phyloP scores from a whole-genome alignment of 345 rosid genomes.

The Brassica carinata region DNA sequence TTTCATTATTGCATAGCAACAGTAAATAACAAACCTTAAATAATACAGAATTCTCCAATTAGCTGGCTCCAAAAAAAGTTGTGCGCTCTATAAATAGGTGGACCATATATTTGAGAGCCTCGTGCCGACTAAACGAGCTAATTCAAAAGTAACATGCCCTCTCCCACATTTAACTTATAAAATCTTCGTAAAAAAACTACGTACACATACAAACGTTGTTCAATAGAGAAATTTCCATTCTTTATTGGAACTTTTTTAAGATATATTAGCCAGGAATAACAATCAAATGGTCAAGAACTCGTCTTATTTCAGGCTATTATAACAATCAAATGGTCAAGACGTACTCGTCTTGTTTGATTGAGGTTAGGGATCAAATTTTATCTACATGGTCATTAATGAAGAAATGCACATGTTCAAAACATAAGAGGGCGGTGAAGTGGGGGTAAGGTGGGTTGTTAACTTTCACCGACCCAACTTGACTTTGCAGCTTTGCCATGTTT shows the following conservation, averaged over 20 bases:
- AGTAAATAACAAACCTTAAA: slow-evolving; percentile 22
- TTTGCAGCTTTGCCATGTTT: slow-evolving; percentile 31
- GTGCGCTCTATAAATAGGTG: slow-evolving; percentile 21
- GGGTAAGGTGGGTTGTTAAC: slow-evolving; percentile 8
- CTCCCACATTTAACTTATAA: slow-evolving; percentile 18
- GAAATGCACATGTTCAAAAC: slow-evolving; percentile 22
- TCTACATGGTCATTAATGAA: neutral
- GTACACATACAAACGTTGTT: neutral
- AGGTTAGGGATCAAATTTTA: neutral
- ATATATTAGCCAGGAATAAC: neutral
- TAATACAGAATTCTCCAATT: neutral
- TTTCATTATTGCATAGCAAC: slow-evolving; percentile 4
- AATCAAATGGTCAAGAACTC: neutral
- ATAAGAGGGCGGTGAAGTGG: slow-evolving; percentile 27
- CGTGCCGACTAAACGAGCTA: slow-evolving; percentile 27
- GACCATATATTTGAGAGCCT: slow-evolving; percentile 32
- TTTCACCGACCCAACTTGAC: slow-evolving; percentile 44
- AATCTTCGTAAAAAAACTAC: slow-evolving; percentile 11
- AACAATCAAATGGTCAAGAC: neutral
- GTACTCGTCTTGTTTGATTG: neutral
- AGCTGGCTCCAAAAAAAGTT: slow-evolving; percentile 6
- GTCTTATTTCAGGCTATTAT: neutral
- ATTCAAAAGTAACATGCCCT: slow-evolving; percentile 25
- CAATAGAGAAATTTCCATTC: neutral
- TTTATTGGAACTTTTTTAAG: neutral